These are phyloP conservation scores for Fusarium lyarnte DNA, from an alignment of 2,329 filamentous ascomycete genomes.

Conservation along the genomic window DNA sequence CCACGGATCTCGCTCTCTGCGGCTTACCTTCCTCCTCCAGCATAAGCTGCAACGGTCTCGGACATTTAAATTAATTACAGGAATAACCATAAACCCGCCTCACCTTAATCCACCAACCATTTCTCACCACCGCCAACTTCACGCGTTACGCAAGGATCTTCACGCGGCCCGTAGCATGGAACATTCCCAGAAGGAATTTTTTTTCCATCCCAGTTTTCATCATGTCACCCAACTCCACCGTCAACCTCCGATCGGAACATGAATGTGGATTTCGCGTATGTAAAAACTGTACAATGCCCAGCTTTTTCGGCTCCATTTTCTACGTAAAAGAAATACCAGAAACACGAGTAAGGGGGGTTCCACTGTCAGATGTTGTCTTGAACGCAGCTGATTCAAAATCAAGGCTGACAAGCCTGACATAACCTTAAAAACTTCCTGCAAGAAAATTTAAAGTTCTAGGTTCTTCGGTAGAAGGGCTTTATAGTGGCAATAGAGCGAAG, in stretches of 20 bases:
- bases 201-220: conserved; percentile 14
- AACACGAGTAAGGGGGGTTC: conserved; percentile 5
- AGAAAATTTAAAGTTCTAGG: not conserved
- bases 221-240: conserved; percentile 28
- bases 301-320: conserved; percentile 32
- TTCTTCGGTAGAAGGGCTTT: not conserved
- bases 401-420: not conserved
- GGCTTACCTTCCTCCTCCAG: not conserved
- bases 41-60: not conserved
- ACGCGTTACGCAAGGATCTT: conserved; percentile 11
- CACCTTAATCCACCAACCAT: not conserved
- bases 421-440: not conserved
- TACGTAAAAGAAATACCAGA: conserved; percentile 40
- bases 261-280: conserved; percentile 19
- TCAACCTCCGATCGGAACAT: conserved; percentile 11
- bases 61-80: not conserved
- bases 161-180: conserved; percentile 1
- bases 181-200: conserved; percentile 14
- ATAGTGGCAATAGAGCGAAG: not conserved
- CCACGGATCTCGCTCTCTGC: not conserved
- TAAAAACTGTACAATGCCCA: conserved; percentile 19
- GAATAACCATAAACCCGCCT: not conserved
- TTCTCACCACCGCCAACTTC: too few species aligned
- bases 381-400: not conserved
- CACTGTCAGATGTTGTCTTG: not conserved